These are phyloP conservation scores for Russula virescens DNA, from an alignment of 768 basidiomycete species.

Conservation along the genomic window DNA sequence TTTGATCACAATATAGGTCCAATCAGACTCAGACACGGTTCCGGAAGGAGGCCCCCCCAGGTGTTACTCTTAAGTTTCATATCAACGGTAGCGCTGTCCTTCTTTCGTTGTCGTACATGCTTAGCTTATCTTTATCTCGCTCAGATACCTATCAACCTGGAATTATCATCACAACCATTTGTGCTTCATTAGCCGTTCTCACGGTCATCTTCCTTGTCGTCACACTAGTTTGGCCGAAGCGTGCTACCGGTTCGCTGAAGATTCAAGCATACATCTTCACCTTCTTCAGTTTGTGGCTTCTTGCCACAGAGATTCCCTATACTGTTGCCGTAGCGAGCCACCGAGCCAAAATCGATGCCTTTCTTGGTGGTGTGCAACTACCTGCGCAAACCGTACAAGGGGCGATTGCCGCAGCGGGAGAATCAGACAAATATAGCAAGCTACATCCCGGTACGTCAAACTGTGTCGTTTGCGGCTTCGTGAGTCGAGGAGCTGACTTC, in stretches of 20 bases:
- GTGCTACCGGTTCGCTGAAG: constrained; percentile 12
- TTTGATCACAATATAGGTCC: background rate
- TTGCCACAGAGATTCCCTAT: constrained; percentile 45
- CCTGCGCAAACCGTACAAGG: constrained; percentile 35
- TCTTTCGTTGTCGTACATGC: constrained; percentile 18
- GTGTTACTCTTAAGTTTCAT: constrained; percentile 18
- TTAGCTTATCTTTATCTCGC: constrained; percentile 16
- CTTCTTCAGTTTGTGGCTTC: constrained; percentile 42
- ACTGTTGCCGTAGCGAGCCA: constrained; percentile 42
- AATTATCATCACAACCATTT: constrained; percentile 23
- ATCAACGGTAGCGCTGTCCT: constrained; percentile 21
- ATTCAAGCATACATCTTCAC: constrained; percentile 36
- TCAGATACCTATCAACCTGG: constrained; percentile 26
- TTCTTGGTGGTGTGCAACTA: constrained; percentile 34
- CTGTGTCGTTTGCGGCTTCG: no score
- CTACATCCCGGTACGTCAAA: constrained; percentile 7
- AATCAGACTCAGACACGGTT: constrained; percentile 15
- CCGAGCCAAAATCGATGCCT: constrained; percentile 40
- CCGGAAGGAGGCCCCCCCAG: constrained; percentile 8
- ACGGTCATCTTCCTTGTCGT: constrained; percentile 31
- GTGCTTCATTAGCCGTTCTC: constrained; percentile 31
- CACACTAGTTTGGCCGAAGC: constrained; percentile 25
- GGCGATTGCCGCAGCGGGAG: constrained; percentile 19
- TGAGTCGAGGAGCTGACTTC: background rate
- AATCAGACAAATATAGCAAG: constrained; percentile 9